A percentile compares a stretch with the other conserved stretches of the same genome.
Evolutionary conservation across 352 stramenopile genomes (phyloP).

Genomic region (Globisporangium solare): DNA sequence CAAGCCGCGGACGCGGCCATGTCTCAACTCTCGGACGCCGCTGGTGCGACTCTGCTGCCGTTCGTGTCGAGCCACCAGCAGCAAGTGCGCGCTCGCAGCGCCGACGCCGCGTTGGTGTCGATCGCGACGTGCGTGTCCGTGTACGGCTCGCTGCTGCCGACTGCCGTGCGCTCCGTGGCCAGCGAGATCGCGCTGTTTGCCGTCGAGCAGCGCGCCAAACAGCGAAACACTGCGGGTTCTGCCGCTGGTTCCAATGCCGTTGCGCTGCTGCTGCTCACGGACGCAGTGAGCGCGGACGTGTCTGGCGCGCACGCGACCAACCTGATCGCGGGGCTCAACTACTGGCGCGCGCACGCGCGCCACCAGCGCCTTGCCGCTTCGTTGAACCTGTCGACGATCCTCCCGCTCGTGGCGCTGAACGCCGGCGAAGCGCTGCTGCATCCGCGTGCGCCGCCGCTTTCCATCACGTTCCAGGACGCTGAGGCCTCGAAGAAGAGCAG

Average conservation of each 20-base stretch:
- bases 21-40: conserved; percentile 39
- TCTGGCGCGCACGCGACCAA: conserved; percentile 50
- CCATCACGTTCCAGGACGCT: conserved; percentile 41
- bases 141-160: conserved; percentile 55
- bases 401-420: conserved; percentile 56
- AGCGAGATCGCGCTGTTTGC: conserved; percentile 45
- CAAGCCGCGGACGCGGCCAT: conserved; percentile 31
- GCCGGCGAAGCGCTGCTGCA: conserved; percentile 67
- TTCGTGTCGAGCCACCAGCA: conserved; percentile 65
- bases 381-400: conserved; percentile 21
- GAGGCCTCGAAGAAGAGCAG: conserved; percentile 8
- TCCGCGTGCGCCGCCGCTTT: conserved; percentile 62
- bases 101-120: conserved; percentile 44
- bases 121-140: conserved; percentile 55
- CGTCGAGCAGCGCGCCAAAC: conserved; percentile 27
- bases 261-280: conserved; percentile 47
- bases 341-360: conserved; percentile 33
- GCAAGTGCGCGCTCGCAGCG: conserved; percentile 28
- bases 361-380: conserved; percentile 22
- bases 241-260: conserved; percentile 10
- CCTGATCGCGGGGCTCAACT: conserved; percentile 48
- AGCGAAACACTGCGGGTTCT: conserved; percentile 10
- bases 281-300: conserved; percentile 45
- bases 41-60: conserved; percentile 12
- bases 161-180: conserved; percentile 30